phyloP scores from a whole-genome alignment of 257 asterid species.

The Solanum pinnatisectum region DNA sequence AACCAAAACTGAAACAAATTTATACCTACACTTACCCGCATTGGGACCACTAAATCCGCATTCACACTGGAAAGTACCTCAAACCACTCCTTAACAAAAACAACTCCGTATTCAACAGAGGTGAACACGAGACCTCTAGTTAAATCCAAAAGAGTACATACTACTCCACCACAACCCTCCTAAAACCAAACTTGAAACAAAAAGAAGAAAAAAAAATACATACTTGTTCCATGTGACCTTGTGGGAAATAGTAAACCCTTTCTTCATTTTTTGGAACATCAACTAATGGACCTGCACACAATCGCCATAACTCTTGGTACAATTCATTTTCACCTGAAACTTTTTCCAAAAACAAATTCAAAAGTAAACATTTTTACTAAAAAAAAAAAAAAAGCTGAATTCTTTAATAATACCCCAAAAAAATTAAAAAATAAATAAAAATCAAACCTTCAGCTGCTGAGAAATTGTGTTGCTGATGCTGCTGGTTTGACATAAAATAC shows the following conservation, averaged over 20 bases:
- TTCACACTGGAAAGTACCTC: background rate
- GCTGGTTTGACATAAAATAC: conserved; percentile 8
- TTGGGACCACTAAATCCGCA: background rate
- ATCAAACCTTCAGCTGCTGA: conserved; percentile 15
- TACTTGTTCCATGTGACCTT: conserved; percentile 97
- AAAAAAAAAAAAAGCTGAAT: background rate
- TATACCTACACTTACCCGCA: background rate
- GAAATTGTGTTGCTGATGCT: conserved; percentile 7
- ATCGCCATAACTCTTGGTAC: conserved; percentile 76
- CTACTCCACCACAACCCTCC: background rate
- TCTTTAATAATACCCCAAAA: background rate
- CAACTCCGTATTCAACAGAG: background rate
- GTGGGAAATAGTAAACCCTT: conserved; percentile 86
- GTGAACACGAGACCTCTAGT: background rate
- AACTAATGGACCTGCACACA: conserved; percentile 95
- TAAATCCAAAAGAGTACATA: background rate
- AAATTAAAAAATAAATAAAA: background rate
- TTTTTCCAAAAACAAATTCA: background rate
- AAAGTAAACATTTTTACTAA: background rate
- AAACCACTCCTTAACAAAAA: background rate
- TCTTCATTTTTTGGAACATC: conserved; percentile 71
- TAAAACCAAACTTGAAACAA: background rate
- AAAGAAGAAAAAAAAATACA: conserved; percentile 10
- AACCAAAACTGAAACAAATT: background rate
- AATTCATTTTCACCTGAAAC: conserved; percentile 38